A percentile compares a stretch with the other conserved stretches of the same genome.
These are phyloP conservation scores for Selenicereus undatus DNA, from an alignment of 148 eudicot species.

Conservation along the genomic window DNA sequence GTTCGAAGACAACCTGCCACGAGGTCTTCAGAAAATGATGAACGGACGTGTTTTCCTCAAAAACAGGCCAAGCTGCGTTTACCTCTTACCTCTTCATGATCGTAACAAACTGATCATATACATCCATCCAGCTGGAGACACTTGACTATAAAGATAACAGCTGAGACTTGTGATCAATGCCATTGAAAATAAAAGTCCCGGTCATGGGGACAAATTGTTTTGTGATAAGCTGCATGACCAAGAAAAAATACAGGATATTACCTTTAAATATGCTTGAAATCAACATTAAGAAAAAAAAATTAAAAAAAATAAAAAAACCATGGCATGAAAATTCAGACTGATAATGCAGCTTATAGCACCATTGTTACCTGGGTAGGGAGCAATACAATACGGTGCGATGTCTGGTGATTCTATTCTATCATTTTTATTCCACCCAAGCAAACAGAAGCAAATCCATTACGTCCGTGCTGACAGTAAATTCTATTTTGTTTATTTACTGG, in stretches of 20 bases:
- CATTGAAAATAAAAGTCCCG: slow-evolving; percentile 90
- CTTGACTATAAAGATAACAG: slow-evolving; percentile 41
- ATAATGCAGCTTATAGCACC: not conserved
- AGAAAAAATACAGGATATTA: not conserved
- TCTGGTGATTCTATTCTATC: too few relatives aligned
- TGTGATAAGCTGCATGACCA: slow-evolving; percentile 68
- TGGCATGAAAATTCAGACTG: not conserved
- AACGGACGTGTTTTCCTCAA: not conserved
- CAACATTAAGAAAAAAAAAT: not conserved
- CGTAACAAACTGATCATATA: not conserved
- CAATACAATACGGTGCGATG: too few relatives aligned
- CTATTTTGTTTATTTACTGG: too few relatives aligned
- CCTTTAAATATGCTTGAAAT: not conserved
- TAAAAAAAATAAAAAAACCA: not conserved
- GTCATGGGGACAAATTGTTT: slow-evolving; percentile 79
- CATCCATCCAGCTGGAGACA: not conserved
- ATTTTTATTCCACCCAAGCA: too few relatives aligned
- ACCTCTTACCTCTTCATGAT: not conserved
- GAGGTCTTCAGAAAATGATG: not conserved
- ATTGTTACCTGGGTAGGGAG: not conserved
- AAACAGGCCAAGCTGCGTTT: not conserved
- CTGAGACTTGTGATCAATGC: slow-evolving; percentile 91
- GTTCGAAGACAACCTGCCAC: not conserved
- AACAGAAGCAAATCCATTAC: too few relatives aligned
- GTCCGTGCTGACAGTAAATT: too few relatives aligned